These are phyloP conservation scores for Kurtzmaniella fragi DNA, from an alignment of 805 yeast species.

Conservation along the genomic window DNA sequence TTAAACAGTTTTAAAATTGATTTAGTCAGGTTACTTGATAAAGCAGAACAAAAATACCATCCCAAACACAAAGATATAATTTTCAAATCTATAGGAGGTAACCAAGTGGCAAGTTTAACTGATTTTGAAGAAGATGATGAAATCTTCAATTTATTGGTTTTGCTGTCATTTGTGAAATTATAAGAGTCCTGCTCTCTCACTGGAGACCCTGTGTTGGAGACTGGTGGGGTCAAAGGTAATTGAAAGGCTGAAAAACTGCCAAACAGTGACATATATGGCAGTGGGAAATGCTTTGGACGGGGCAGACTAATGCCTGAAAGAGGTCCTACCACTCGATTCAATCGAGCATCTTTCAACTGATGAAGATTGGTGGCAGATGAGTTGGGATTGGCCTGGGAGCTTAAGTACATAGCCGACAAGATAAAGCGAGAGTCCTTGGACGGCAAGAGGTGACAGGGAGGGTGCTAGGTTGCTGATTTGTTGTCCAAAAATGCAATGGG, in stretches of 20 bases:
- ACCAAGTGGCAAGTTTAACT: constrained; percentile 9
- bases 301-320: constrained; percentile 1
- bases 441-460: too few relatives aligned
- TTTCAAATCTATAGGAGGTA: constrained; percentile 21
- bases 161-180: constrained; percentile 1
- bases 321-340: constrained; percentile 11
- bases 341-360: constrained; percentile 2
- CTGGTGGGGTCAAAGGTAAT: constrained; percentile 30
- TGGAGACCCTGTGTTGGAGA: constrained; percentile 28
- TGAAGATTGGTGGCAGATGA: constrained; percentile 3
- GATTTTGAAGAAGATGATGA: constrained; percentile 1
- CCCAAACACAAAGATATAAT: constrained; percentile 47
- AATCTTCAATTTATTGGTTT: constrained; percentile 1
- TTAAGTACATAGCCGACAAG: not conserved
- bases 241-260: constrained; percentile 10
- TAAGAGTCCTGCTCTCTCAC: constrained; percentile 14
- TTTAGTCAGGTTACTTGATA: constrained; percentile 80
- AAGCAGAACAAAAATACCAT: constrained; percentile 81
- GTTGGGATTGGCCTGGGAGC: constrained; percentile 5
- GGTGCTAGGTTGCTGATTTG: too few relatives aligned
- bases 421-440: not conserved
- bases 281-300: constrained; percentile 4
- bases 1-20: constrained; percentile 62
- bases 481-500: too few relatives aligned
- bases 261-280: constrained; percentile 10